These are phyloP conservation scores for Yarrowia galli DNA, from an alignment of 1,139 yeast genomes.

Conservation along the genomic window DNA sequence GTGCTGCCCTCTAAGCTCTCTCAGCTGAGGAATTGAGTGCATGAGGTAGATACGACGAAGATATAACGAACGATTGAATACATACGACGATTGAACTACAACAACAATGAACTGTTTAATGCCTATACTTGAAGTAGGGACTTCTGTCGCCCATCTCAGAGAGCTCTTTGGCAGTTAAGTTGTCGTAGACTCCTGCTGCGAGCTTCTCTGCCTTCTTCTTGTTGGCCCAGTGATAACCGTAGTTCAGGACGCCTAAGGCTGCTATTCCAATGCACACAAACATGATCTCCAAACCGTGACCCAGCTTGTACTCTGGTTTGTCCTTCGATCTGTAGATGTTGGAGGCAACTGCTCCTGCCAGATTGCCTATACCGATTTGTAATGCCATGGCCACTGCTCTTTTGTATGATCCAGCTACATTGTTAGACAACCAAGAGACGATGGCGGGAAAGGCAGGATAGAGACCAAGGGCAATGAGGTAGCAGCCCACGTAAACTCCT, in stretches of 20 bases:
- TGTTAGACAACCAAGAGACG: slow-evolving; percentile 1
- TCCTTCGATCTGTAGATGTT: slow-evolving; percentile 1
- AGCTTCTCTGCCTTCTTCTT: neutral
- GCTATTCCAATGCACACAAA: neutral
- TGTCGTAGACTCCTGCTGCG: neutral
- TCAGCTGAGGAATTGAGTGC: no score
- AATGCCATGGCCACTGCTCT: slow-evolving; percentile 3
- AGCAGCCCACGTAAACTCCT: neutral
- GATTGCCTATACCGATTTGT: neutral
- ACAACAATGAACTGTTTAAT: neutral
- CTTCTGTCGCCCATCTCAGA: slow-evolving; percentile 1
- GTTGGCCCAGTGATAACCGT: neutral
- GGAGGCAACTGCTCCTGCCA: slow-evolving; percentile 2
- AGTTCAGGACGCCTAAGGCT: neutral
- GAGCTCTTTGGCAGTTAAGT: neutral
- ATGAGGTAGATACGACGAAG: no score
- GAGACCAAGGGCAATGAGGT: neutral
- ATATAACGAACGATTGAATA: neutral
- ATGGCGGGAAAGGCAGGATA: slow-evolving; percentile 10
- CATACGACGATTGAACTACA: slow-evolving; percentile 1
- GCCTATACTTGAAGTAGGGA: neutral
- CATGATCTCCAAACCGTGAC: slow-evolving; percentile 2
- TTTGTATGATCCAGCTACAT: neutral
- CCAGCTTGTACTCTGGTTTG: neutral
- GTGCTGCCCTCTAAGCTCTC: slow-evolving; percentile 44